Base-by-base conservation (phyloP, 1,139 yeast species). In the Kazachstania sp. region DNA sequence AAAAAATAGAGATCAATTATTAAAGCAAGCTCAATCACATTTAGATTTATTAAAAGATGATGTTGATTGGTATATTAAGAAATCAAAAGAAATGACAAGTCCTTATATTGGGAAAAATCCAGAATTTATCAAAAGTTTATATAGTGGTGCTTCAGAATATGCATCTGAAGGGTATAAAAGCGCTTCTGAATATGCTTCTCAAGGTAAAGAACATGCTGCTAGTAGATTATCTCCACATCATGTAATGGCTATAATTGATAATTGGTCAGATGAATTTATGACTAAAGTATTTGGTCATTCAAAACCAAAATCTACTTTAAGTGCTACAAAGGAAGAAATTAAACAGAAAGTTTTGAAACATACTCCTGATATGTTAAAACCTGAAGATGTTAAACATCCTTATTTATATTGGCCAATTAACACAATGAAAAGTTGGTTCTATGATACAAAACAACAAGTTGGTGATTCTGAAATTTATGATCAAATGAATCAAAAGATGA, bases 191-290 rank as follows among this genome's bases (percentile, higher is more conserved):
- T 19, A 15, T 15, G 15, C 18, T 9, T n/a, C 36, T 15, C 19
- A 32, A 15, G 36, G 28, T 23, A 23, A 23, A 23, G 28, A 23
- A 23, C 28, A 23, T 9, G 28, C 28, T 23, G 28, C 28, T 23
- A 23, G 28, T 23, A 23, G 8, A 23, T 4, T 23, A 4, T 23
- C 28, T 23, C 28, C 28, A 23, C 3, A 72, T 51, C 71, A 77
- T 1, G 74, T 74, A 52, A 60, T 72, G 48, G 60, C 71, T 43
- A 76, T 74, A 30, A 63, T 75, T 43, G 74, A 74, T 43, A 61
- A 61, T 28, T 75, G 79, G 79, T 66, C 75, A 28, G 72, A 72
- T 55, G 72, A 68, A 29, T 69, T 77, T 47, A 70, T 81, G 51
- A 71, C 69, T 23, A 57, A 70, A 73, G 31, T 81, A 75, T 59